phyloP scores from a whole-genome alignment of 2,329 filamentous ascomycete genomes.

The Scedosporium boydii region DNA sequence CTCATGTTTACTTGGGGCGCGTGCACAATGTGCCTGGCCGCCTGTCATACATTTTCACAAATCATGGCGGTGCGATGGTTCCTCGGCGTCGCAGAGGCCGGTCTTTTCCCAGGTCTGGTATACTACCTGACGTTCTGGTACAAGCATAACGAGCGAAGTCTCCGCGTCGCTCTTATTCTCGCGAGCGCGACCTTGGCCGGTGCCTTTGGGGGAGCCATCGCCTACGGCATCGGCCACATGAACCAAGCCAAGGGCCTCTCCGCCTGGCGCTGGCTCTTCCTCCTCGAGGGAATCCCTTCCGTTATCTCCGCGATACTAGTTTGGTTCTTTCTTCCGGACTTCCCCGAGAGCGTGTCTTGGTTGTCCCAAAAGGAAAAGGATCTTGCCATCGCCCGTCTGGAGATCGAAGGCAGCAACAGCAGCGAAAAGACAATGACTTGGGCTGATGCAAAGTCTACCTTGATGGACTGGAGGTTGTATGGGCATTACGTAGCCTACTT shows the following conservation, averaged over 20 bases:
- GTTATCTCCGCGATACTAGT: constrained; percentile 51
- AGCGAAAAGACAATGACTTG: constrained; percentile 54
- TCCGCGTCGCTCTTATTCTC: constrained; percentile 62
- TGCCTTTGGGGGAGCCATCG: constrained; percentile 63
- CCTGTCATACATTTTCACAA: constrained; percentile 49
- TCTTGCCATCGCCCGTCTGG: constrained; percentile 36
- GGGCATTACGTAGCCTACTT: constrained; percentile 50
- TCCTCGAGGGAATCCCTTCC: constrained; percentile 56
- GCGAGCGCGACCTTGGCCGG: constrained; percentile 60
- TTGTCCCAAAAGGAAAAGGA: constrained; percentile 41
- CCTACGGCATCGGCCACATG: constrained; percentile 65
- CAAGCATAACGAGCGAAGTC: constrained; percentile 56
- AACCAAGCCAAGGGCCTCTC: constrained; percentile 49
- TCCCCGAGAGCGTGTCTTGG: constrained; percentile 54
- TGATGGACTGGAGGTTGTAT: constrained; percentile 59
- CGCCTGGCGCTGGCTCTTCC: constrained; percentile 58
- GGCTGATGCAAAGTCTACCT: constrained; percentile 58
- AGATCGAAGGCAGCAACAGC: constrained; percentile 41
- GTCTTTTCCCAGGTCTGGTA: constrained; percentile 58
- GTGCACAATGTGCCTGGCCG: constrained; percentile 57
- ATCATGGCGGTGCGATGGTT: constrained; percentile 60
- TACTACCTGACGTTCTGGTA: constrained; percentile 70
- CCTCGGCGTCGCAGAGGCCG: constrained; percentile 61
- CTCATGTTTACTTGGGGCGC: constrained; percentile 60
- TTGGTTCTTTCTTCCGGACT: constrained; percentile 60